Evolutionary conservation across 2,329 filamentous ascomycete species (phyloP).

Genomic region (Elsinoe ampelina): DNA sequence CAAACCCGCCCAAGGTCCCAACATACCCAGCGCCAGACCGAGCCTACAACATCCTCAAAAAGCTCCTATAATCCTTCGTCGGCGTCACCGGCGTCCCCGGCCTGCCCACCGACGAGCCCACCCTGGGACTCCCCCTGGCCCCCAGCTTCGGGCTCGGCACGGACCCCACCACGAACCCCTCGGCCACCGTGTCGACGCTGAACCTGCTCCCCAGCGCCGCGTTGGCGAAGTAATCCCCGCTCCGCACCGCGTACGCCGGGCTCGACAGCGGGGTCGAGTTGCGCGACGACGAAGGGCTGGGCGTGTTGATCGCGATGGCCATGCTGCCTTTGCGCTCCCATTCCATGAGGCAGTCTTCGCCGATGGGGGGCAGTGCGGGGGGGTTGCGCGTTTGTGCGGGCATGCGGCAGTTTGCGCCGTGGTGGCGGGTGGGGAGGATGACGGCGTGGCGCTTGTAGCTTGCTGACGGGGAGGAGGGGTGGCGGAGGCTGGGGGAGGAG

Average conservation of each 20-base stretch:
- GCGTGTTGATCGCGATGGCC: constrained; percentile 9
- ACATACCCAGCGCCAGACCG: too few relatives aligned
- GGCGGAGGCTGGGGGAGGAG: constrained; percentile 1
- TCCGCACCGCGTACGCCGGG: neutral
- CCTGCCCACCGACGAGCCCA: neutral
- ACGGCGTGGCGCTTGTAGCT: constrained; percentile 12
- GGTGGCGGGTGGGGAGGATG: constrained; percentile 11
- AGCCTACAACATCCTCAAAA: neutral
- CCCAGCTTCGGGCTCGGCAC: constrained; percentile 2
- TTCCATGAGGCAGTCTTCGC: constrained; percentile 13
- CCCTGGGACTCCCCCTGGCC: neutral
- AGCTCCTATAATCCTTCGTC: constrained; percentile 11
- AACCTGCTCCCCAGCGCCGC: neutral
- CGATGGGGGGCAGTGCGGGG: constrained; percentile 7
- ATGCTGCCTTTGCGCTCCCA: constrained; percentile 11
- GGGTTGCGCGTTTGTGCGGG: neutral
- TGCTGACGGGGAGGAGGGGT: neutral
- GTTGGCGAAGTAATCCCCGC: neutral
- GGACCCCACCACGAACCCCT: neutral
- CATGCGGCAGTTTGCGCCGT: constrained; percentile 13
- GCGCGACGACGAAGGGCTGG: neutral
- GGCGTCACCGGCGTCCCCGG: constrained; percentile 3
- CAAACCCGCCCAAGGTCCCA: neutral
- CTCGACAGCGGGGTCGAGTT: neutral
- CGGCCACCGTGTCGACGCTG: constrained; percentile 3